Evolutionary conservation across 2,329 filamentous ascomycete species (phyloP).

Genomic region (Aspergillus hiratsukae): DNA sequence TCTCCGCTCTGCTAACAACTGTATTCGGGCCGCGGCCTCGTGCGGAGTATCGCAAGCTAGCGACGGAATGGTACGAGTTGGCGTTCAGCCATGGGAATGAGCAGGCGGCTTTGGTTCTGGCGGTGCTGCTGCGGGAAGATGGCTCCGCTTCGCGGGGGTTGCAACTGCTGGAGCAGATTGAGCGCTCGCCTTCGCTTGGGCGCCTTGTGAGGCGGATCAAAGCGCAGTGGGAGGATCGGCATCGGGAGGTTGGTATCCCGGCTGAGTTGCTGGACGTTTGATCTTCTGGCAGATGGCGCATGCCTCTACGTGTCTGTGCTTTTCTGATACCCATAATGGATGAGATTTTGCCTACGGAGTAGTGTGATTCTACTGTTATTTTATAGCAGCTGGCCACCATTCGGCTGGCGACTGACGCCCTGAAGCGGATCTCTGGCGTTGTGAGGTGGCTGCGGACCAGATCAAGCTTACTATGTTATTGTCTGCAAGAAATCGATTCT

Average conservation of each 20-base stretch:
- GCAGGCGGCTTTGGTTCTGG: slow-evolving; percentile 23
- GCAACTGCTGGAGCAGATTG: slow-evolving; percentile 12
- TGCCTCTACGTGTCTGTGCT: not conserved
- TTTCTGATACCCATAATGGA: not conserved
- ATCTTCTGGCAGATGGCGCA: not conserved
- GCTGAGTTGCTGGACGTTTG: slow-evolving; percentile 19
- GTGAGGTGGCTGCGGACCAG: too few relatives aligned
- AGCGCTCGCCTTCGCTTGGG: slow-evolving; percentile 8
- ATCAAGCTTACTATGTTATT: too few relatives aligned
- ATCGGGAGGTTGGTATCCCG: slow-evolving; percentile 13
- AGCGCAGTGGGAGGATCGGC: slow-evolving; percentile 19
- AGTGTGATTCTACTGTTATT: not conserved
- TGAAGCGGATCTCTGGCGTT: too few relatives aligned
- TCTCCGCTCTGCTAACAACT: slow-evolving; percentile 3
- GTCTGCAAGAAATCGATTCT: too few relatives aligned
- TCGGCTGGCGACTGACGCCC: too few relatives aligned
- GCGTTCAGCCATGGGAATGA: slow-evolving; percentile 16
- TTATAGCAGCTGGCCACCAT: too few relatives aligned
- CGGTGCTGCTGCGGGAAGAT: slow-evolving; percentile 26
- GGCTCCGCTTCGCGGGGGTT: slow-evolving; percentile 13
- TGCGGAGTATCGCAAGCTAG: slow-evolving; percentile 23
- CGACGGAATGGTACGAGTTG: slow-evolving; percentile 34
- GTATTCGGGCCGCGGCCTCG: slow-evolving; percentile 16
- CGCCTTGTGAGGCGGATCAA: slow-evolving; percentile 11
- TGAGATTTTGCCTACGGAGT: not conserved